A percentile compares a stretch with the other conserved stretches of the same genome.
These are phyloP conservation scores for Sphaerulina populicola DNA, from an alignment of 2,329 filamentous ascomycete species.

Conservation along the genomic window DNA sequence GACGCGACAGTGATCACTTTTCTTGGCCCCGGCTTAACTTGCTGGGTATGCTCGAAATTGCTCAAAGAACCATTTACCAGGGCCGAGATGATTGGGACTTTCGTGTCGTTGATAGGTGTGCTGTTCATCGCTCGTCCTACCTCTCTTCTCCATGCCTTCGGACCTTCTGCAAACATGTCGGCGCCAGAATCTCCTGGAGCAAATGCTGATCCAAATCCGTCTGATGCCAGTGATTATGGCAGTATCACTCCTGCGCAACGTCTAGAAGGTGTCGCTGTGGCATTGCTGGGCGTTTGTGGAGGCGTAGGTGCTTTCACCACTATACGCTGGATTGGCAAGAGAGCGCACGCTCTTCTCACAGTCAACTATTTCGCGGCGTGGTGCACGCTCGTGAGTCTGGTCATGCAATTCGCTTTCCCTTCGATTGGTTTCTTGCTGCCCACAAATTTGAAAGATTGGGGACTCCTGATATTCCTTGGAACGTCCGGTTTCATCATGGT, in stretches of 20 bases:
- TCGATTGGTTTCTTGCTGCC: slow-evolving; percentile 52
- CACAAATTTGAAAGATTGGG: slow-evolving; percentile 51
- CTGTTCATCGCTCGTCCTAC: slow-evolving; percentile 71
- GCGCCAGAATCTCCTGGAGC: slow-evolving; percentile 31
- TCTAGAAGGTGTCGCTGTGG: slow-evolving; percentile 60
- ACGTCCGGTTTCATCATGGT: slow-evolving; percentile 67
- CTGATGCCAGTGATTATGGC: slow-evolving; percentile 34
- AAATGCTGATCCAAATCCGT: slow-evolving; percentile 21
- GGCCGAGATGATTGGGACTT: slow-evolving; percentile 65
- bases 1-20: slow-evolving; percentile 89
- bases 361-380: slow-evolving; percentile 75
- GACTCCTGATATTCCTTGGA: slow-evolving; percentile 59
- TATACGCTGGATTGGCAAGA: slow-evolving; percentile 69
- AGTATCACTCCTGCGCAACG: slow-evolving; percentile 55
- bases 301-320: slow-evolving; percentile 64
- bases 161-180: slow-evolving; percentile 26
- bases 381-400: slow-evolving; percentile 58
- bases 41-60: slow-evolving; percentile 69
- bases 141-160: slow-evolving; percentile 43
- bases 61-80: slow-evolving; percentile 70
- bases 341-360: slow-evolving; percentile 72
- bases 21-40: slow-evolving; percentile 67
- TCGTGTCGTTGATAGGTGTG: slow-evolving; percentile 70
- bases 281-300: slow-evolving; percentile 69
- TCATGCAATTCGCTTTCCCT: slow-evolving; percentile 51